A percentile compares a stretch with the other conserved stretches of the same genome.
Evolutionary conservation across 2,329 filamentous ascomycete species (phyloP).

Genomic region (Achaetomium macrosporum): DNA sequence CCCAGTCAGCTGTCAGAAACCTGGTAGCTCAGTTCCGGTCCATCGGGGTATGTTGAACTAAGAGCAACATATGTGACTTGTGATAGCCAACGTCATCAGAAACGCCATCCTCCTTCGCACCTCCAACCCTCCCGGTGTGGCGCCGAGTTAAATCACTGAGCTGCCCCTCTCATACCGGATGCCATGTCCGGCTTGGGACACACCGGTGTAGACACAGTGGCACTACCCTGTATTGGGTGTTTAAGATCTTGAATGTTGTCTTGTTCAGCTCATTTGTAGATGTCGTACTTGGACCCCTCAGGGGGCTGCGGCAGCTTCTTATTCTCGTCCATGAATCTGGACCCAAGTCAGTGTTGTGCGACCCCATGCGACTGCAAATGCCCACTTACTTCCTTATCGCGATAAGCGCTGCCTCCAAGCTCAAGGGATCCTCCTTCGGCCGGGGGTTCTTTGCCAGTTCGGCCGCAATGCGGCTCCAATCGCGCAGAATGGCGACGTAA

Average conservation of each 20-base stretch:
- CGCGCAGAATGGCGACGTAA: constrained; percentile 76
- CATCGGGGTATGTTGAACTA: too few species aligned
- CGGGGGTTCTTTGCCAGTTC: constrained; percentile 45
- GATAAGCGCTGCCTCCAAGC: constrained; percentile 32
- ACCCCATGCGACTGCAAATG: background rate
- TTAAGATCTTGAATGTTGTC: background rate
- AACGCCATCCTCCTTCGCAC: too few species aligned
- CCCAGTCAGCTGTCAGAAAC: background rate
- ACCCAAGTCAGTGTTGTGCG: constrained; percentile 10
- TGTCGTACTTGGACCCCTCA: constrained; percentile 59
- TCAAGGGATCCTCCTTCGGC: constrained; percentile 31
- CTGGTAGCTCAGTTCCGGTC: too few species aligned
- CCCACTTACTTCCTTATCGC: constrained; percentile 31
- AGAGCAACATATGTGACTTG: too few species aligned
- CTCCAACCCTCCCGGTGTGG: too few species aligned
- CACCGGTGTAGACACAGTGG: too few species aligned
- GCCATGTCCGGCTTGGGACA: too few species aligned
- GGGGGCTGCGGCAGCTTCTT: constrained; percentile 94
- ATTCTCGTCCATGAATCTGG: constrained; percentile 89
- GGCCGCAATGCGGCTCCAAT: constrained; percentile 94
- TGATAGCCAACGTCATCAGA: too few species aligned
- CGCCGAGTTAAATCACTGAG: too few species aligned
- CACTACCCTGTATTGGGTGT: background rate
- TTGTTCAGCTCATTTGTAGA: constrained; percentile 27
- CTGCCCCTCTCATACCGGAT: too few species aligned